Conservation (phyloP, 768 basidiomycete species). For the Calvatia gigantea region DNA sequence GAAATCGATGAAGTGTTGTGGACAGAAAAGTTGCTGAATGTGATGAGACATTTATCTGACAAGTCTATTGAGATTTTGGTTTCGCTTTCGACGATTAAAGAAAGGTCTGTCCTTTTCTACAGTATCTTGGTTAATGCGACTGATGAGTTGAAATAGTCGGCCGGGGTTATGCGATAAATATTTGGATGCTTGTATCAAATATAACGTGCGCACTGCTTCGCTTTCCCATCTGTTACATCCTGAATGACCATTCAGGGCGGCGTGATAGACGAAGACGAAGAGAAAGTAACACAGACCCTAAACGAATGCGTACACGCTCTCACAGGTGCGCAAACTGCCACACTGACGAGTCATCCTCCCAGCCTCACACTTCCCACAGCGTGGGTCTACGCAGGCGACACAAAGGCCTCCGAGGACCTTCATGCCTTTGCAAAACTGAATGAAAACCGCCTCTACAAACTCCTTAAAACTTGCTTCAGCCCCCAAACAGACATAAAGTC, state of each 20-base stretch:
- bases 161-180: constrained; percentile 69
- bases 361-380: constrained; percentile 27
- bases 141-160: constrained; percentile 38
- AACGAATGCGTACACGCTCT: constrained; percentile 52
- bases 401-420: constrained; percentile 77
- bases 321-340: constrained; percentile 34
- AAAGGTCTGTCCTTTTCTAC: constrained; percentile 41
- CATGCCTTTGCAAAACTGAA: constrained; percentile 82
- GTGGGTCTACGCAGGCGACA: constrained; percentile 56
- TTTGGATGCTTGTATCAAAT: constrained; percentile 67
- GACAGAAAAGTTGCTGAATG: constrained; percentile 78
- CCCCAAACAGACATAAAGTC: constrained; percentile 79
- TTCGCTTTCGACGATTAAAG: constrained; percentile 58
- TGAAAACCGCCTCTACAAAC: constrained; percentile 80
- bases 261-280: constrained; percentile 82
- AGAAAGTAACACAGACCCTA: constrained; percentile 51
- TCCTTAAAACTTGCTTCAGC: constrained; percentile 80
- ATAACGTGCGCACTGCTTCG: constrained; percentile 63
- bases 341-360: not conserved
- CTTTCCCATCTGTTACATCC: constrained; percentile 1
- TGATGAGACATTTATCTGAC: constrained; percentile 67
- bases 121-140: not conserved
- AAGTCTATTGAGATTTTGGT: constrained; percentile 55
- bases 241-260: constrained; percentile 62
- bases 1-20: constrained; percentile 79